Evolutionary conservation across 2,329 filamentous ascomycete genomes (phyloP).

Genomic region (Hyphodiscus sp.): DNA sequence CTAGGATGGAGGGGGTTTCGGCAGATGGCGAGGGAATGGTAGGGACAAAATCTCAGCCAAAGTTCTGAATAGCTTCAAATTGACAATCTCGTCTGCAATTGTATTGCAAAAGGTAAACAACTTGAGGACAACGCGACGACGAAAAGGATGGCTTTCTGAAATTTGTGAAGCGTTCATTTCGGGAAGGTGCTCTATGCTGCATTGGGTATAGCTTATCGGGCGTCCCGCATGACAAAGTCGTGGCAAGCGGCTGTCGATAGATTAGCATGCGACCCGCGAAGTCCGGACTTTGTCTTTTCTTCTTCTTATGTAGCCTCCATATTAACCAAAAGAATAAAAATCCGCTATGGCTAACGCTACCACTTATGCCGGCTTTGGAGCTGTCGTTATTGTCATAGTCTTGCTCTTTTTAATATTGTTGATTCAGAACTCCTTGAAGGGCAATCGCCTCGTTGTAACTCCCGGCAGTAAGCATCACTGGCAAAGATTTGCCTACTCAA

Average conservation of each 20-base stretch:
- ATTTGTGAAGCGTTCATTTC: neutral
- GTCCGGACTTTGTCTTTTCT: neutral
- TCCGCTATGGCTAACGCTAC: neutral
- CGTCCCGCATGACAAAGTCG: no score
- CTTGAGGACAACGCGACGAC: no score
- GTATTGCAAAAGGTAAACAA: no score
- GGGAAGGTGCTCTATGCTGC: neutral
- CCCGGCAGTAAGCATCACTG: constrained; percentile 1
- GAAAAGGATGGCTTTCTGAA: no score
- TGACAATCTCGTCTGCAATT: no score
- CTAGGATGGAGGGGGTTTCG: neutral
- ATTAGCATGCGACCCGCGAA: neutral
- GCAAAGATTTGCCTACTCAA: no score
- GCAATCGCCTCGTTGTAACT: neutral
- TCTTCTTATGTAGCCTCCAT: neutral
- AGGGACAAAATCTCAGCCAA: neutral
- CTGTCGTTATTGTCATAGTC: neutral
- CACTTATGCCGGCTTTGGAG: neutral
- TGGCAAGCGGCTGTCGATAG: no score
- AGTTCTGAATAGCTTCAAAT: no score
- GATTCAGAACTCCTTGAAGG: neutral
- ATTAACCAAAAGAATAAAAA: neutral
- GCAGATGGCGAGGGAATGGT: neutral
- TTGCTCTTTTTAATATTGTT: neutral
- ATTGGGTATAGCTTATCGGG: no score